Conservation (phyloP, 2,329 filamentous ascomycete genomes). For the Beauveria asiatica region DNA sequence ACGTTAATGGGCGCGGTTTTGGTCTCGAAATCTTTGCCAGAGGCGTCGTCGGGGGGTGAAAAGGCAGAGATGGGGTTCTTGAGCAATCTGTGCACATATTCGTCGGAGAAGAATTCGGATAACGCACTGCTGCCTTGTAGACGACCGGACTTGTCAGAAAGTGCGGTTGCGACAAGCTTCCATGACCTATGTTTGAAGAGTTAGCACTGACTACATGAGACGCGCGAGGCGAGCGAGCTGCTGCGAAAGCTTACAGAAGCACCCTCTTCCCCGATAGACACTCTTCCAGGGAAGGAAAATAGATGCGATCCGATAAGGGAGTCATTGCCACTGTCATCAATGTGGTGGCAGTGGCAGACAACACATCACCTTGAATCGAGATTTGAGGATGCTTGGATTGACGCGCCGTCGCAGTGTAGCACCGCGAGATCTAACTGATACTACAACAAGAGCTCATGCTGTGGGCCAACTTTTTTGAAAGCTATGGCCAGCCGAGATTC, state of each 20-base stretch:
- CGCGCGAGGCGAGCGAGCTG: slow-evolving; percentile 6
- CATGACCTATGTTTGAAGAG: slow-evolving; percentile 42
- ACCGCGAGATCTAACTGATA: slow-evolving; percentile 2
- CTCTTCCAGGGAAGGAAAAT: slow-evolving; percentile 77
- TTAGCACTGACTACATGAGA: slow-evolving; percentile 4
- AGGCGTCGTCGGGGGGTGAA: slow-evolving; percentile 48
- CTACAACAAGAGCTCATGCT: slow-evolving; percentile 4
- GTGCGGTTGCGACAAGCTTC: slow-evolving; percentile 49
- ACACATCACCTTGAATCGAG: slow-evolving; percentile 27
- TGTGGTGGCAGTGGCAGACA: slow-evolving; percentile 29
- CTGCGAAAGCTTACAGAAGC: slow-evolving; percentile 57
- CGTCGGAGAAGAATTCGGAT: slow-evolving; percentile 61
- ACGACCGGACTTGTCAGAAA: slow-evolving; percentile 48
- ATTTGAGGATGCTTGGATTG: slow-evolving; percentile 20
- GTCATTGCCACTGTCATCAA: slow-evolving; percentile 58
- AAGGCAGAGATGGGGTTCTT: slow-evolving; percentile 63
- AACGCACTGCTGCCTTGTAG: slow-evolving; percentile 46
- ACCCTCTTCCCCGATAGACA: slow-evolving; percentile 74
- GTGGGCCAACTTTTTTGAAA: slow-evolving; percentile 8
- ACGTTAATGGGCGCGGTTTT: slow-evolving; percentile 83
- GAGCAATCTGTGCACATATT: slow-evolving; percentile 59
- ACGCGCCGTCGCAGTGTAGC: slow-evolving; percentile 19
- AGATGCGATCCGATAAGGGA: slow-evolving; percentile 59
- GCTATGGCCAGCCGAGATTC: slow-evolving; percentile 9
- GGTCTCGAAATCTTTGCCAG: slow-evolving; percentile 68